A percentile compares a stretch with the other conserved stretches of the same genome.
phyloP scores from a whole-genome alignment of 2,329 filamentous ascomycete species.

The Simplicillium sp. region DNA sequence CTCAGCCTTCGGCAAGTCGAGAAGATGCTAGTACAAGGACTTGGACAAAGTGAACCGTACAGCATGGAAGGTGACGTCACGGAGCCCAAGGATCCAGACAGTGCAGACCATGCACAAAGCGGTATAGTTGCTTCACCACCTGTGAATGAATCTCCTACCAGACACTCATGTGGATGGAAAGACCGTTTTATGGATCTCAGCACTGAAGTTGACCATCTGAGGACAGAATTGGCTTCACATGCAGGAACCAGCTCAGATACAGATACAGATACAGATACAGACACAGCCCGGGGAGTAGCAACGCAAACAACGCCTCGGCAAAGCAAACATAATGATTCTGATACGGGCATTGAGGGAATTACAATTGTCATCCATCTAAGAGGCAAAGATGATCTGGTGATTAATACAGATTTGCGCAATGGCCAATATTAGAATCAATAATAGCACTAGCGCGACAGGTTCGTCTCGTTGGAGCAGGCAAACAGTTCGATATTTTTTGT shows the following conservation, averaged over 20 bases:
- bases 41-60: too few relatives aligned
- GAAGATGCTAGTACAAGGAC: neutral
- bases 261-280: constrained; percentile 8
- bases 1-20: constrained; percentile 1
- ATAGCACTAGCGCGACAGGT: neutral
- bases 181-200: constrained; percentile 29
- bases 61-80: too few relatives aligned
- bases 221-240: constrained; percentile 23
- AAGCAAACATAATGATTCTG: constrained; percentile 10
- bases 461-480: constrained; percentile 2
- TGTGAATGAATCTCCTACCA: neutral
- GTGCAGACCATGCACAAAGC: too few relatives aligned
- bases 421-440: constrained; percentile 1
- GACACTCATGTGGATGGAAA: constrained; percentile 32
- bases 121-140: neutral
- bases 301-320: constrained; percentile 9
- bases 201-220: constrained; percentile 29
- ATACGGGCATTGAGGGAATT: constrained; percentile 35
- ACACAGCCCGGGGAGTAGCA: constrained; percentile 12
- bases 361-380: constrained; percentile 42
- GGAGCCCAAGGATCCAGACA: too few relatives aligned
- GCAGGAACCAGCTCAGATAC: constrained; percentile 8
- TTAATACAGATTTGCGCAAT: constrained; percentile 35
- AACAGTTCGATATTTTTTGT: neutral
- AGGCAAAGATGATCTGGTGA: constrained; percentile 39